Evolutionary conservation across 768 basidiomycete species (phyloP), one percentile per base, ranked within the genome.

Genomic region (Inosperma sp.): DNA sequence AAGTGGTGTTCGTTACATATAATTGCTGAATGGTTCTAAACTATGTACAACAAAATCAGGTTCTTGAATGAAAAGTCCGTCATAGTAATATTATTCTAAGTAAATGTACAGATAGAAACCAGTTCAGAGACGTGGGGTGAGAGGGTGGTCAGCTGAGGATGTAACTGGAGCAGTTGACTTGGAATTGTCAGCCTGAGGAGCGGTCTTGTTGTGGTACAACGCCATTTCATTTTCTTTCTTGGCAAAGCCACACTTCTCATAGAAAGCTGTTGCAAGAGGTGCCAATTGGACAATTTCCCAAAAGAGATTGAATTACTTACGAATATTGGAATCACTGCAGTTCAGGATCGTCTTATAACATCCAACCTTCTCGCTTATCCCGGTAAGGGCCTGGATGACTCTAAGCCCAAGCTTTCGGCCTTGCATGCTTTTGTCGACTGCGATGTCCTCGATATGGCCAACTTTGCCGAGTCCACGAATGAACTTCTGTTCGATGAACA

Each of bases 271-370:
- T 55, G 37, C 31, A 34, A 21, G 34, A 33, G 42, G 37, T 36
- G 41, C 49, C 49, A 56, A 55, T 42, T 27, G 51, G 14, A 26
- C 26, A 16, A 14, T 53, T 31, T n/a, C 49, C 53, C 42, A 22
- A 41, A 41, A 26, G 29, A 27, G 29, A 34, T 54, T 40, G 44
- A 22, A 45, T 12, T 29, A 82, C 93, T 68, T 64, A 97, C 95
- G 88, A 55, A 93, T 86, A 59, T 99, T 99, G 48, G 77, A 75
- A 54, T 91, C 82, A 63, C 79, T 90, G 66, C 96, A 99, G 66
- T 99, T 95, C 63, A 99, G 71, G 59, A 99, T 98, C 13, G 93
- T 93, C 84, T 99, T 99, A 73, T 98, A 99, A 68, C 88, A 79
- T 37, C 94, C 84, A 54, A 74, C 70, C 55, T 66, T 71, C 79